phyloP scores from a whole-genome alignment of 1,139 yeast genomes.

The Magnusiomyces fungicola region DNA sequence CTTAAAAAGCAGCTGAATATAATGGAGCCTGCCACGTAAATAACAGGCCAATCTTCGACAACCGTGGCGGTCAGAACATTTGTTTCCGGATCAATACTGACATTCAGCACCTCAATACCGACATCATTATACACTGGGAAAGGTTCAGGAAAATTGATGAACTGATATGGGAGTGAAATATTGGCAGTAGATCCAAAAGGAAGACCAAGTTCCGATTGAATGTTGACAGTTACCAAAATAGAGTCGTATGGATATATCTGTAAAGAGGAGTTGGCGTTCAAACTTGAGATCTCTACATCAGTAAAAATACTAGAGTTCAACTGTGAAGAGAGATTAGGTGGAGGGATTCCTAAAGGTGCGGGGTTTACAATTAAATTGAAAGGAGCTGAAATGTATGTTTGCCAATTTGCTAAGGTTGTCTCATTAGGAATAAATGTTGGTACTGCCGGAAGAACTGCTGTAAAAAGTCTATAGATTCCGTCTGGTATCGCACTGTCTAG shows the following conservation, averaged over 20 bases:
- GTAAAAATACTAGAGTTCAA: constrained; percentile 6
- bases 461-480: constrained; percentile 9
- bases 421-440: not conserved
- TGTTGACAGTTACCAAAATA: constrained; percentile 2
- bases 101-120: constrained; percentile 7
- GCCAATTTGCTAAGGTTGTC: constrained; percentile 5
- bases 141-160: constrained; percentile 5
- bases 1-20: constrained; percentile 2
- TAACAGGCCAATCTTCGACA: constrained; percentile 5
- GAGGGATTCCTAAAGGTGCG: not conserved
- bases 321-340: constrained; percentile 4
- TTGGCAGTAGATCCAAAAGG: constrained; percentile 7
- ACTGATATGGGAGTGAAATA: constrained; percentile 7
- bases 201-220: not conserved
- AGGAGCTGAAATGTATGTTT: constrained; percentile 10
- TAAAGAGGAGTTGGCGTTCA: not conserved
- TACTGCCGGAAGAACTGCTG: constrained; percentile 8
- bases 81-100: constrained; percentile 1
- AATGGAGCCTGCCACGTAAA: constrained; percentile 2
- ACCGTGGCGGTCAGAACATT: constrained; percentile 9
- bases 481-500: constrained; percentile 3
- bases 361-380: constrained; percentile 3
- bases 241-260: constrained; percentile 9
- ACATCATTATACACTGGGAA: not conserved
- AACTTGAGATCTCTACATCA: constrained; percentile 4